Conservation (phyloP, 192 early-diverging fungal species). For the Phlyctochytrium planicorne region DNA sequence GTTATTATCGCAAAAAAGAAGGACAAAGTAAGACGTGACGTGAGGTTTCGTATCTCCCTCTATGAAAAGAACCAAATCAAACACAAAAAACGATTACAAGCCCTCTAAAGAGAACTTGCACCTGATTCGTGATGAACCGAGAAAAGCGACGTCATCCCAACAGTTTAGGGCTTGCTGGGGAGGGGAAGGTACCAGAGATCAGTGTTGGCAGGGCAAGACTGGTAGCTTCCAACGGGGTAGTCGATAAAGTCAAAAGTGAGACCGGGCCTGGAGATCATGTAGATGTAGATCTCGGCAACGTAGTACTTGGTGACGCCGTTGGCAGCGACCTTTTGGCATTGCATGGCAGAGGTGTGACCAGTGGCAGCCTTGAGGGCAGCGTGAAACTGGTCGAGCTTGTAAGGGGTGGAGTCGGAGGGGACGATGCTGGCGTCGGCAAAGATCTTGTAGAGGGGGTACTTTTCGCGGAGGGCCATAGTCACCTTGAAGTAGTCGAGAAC, state of each 20-base stretch:
- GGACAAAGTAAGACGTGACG: too few species aligned
- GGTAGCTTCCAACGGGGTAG: background rate
- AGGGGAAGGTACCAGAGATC: background rate
- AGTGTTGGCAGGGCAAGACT: background rate
- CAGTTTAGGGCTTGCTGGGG: too few species aligned
- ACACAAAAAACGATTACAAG: too few species aligned
- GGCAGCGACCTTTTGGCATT: conserved; percentile 6
- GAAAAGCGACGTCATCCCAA: too few species aligned
- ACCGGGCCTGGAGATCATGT: background rate
- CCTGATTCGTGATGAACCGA: too few species aligned
- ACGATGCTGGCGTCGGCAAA: conserved; percentile 47
- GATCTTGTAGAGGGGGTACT: conserved; percentile 57
- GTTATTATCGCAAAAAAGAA: too few species aligned
- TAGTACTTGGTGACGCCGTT: background rate
- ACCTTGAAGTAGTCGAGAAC: conserved; percentile 60
- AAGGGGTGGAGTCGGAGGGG: conserved; percentile 19
- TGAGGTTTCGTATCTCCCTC: too few species aligned
- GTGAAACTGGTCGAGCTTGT: conserved; percentile 20
- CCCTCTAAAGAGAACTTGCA: too few species aligned
- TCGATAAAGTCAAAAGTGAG: background rate
- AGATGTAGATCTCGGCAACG: conserved; percentile 1
- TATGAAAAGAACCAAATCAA: too few species aligned
- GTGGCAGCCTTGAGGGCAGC: conserved; percentile 17
- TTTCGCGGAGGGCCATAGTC: conserved; percentile 49
- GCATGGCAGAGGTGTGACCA: conserved; percentile 12